A percentile compares a stretch with the other conserved stretches of the same genome.
phyloP scores from a whole-genome alignment of 306 rosid species.

The Corylus americana region DNA sequence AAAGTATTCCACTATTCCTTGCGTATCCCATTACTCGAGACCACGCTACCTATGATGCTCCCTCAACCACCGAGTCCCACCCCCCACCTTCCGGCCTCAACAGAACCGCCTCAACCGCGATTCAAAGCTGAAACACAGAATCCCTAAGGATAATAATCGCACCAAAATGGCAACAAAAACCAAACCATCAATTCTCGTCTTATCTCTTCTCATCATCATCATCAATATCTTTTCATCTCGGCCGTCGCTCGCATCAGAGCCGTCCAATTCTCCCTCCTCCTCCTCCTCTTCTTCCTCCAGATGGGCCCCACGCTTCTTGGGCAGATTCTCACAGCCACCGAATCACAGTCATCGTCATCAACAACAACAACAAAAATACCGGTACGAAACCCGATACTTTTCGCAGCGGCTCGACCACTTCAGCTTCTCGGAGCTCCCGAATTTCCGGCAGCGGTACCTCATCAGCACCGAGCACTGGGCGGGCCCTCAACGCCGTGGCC shows the following conservation, averaged over 20 bases:
- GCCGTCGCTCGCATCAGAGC: conserved; percentile 29
- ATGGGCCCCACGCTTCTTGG: conserved; percentile 44
- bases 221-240: conserved; percentile 15
- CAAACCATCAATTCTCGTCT: conserved; percentile 1
- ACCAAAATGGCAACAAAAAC: conserved; percentile 31
- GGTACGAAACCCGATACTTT: conserved; percentile 63
- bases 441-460: conserved; percentile 74
- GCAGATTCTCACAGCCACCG: conserved; percentile 35
- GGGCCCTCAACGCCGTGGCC: conserved; percentile 50
- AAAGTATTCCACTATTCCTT: too few species aligned
- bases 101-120: background rate
- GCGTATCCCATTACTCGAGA: background rate
- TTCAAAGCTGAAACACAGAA: background rate
- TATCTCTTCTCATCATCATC: conserved; percentile 2
- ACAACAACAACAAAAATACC: conserved; percentile 8
- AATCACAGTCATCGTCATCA: background rate
- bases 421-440: conserved; percentile 59
- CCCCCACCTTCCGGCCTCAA: background rate
- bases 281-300: conserved; percentile 20
- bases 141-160: background rate
- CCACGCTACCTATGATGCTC: background rate
- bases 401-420: conserved; percentile 82
- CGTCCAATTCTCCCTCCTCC: conserved; percentile 5
- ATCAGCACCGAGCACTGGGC: conserved; percentile 71
- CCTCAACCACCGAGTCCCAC: background rate